Conservation (phyloP, 139 green algal species). For the Coccomyxa sp. region DNA sequence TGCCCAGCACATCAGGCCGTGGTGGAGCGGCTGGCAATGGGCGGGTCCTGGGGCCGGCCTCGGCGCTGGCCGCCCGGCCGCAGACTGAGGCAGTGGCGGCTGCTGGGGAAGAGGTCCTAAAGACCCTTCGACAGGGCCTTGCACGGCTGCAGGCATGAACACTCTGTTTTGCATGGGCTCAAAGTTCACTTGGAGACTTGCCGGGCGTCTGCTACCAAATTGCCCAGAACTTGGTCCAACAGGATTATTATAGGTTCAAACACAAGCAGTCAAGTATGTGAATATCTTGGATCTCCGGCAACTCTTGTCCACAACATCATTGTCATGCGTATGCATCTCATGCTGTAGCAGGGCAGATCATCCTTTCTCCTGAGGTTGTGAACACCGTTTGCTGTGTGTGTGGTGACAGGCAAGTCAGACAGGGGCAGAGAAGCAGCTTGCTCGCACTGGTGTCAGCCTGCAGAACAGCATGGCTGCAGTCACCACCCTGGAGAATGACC, state of each 20-base stretch:
- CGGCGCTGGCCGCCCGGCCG: slow-evolving; percentile 13
- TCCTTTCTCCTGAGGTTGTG: neutral
- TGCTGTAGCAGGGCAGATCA: neutral
- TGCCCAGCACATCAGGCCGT: neutral
- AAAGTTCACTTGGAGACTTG: neutral
- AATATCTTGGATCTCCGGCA: no score
- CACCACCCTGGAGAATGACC: slow-evolving; percentile 29
- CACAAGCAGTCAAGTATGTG: no score
- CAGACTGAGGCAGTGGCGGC: slow-evolving; percentile 21
- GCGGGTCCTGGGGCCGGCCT: neutral
- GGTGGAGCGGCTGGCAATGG: neutral
- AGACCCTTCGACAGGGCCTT: slow-evolving; percentile 43
- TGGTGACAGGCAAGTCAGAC: slow-evolving; percentile 18
- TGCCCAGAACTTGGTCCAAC: no score
- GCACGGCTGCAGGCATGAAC: slow-evolving; percentile 28
- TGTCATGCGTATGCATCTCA: neutral
- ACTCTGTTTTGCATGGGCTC: no score
- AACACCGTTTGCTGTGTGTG: neutral
- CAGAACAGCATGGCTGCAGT: slow-evolving; percentile 20
- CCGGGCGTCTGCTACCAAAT: no score
- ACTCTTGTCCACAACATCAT: no score
- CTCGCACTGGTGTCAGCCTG: slow-evolving; percentile 25
- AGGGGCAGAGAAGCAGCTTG: slow-evolving; percentile 36
- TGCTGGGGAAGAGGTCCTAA: slow-evolving; percentile 40
- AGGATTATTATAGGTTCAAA: no score